Base-by-base conservation (phyloP, 2,329 filamentous ascomycete species). In the Colletotrichum sp. region DNA sequence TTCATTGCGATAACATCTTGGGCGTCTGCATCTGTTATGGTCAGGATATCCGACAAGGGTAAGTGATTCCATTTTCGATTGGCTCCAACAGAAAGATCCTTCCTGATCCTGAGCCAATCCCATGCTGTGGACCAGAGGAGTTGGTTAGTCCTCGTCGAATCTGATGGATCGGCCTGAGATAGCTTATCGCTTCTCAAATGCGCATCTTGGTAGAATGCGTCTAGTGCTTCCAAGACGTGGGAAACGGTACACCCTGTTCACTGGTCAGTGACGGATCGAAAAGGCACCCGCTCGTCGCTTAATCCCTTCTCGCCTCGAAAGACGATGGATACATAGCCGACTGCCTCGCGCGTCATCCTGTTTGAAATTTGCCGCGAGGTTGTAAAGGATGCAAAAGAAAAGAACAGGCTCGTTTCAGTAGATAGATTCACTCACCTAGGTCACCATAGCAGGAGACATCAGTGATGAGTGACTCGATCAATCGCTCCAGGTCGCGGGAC, bases 41-140 rank as follows among this genome's bases (percentile, higher is more conserved):
- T 64, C 21, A 80, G 75, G 15, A 80, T 68, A 12, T 78, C 71
- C 5, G 71, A 52, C 8, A 80, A 75, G 16, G 62, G 52, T 5
- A 79, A 71, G 38, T 78, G 75, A 61, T 80, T 80, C 66, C 75
- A 78, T 55, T 71, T 65, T 28, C 76, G 68, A 43, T 76, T 75
- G 26, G 73, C 58, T 21, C 79, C 78, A 26, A 80, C 76, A 9
- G 75, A 78, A n/a, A 80, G 67, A 36, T 79, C 79, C n/a, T 77
- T 77, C 60, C 78, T 77, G 9, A 60, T 73, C 30, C 74, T 76
- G 18, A 80, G 69, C 79, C 79, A 80, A 26, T 79, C 76, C 79
- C 78, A 80, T 26, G 79, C 70, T 9, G 73, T 72, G 24, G 75
- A 74, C 56, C 74, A 77, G 6, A 77, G 38, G 13, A 76, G 55